phyloP scores from a whole-genome alignment of 2,329 filamentous ascomycete species.

The Acephala macrosclerotiorum region DNA sequence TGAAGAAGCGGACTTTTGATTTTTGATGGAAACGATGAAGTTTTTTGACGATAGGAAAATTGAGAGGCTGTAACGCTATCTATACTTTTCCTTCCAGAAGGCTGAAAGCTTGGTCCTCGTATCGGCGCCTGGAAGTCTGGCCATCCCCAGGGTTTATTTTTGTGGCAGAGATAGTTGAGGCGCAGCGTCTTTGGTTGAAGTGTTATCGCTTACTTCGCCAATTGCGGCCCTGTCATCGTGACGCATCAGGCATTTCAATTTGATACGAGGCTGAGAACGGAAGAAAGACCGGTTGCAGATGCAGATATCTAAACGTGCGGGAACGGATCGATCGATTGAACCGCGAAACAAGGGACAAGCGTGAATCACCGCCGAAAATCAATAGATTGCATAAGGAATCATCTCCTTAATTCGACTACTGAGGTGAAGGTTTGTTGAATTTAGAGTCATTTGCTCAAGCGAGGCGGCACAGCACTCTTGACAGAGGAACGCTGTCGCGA shows the following conservation, averaged over 20 bases:
- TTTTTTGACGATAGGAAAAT: neutral
- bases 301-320: too few relatives aligned
- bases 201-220: neutral
- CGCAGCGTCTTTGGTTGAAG: neutral
- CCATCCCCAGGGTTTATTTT: constrained; percentile 1
- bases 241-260: neutral
- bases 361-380: neutral
- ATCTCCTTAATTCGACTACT: neutral
- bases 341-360: neutral
- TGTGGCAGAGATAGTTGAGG: neutral
- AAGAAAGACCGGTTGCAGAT: neutral
- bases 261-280: neutral
- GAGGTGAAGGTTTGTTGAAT: too few relatives aligned
- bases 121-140: neutral
- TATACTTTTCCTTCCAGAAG: neutral
- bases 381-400: neutral
- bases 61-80: neutral
- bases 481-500: too few relatives aligned
- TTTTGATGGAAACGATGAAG: neutral
- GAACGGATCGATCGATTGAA: neutral
- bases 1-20: neutral
- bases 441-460: too few relatives aligned
- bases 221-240: neutral
- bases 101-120: neutral
- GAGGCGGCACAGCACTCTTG: too few relatives aligned